Conservation (phyloP, 257 asterid species). For the Phtheirospermum japonicum region DNA sequence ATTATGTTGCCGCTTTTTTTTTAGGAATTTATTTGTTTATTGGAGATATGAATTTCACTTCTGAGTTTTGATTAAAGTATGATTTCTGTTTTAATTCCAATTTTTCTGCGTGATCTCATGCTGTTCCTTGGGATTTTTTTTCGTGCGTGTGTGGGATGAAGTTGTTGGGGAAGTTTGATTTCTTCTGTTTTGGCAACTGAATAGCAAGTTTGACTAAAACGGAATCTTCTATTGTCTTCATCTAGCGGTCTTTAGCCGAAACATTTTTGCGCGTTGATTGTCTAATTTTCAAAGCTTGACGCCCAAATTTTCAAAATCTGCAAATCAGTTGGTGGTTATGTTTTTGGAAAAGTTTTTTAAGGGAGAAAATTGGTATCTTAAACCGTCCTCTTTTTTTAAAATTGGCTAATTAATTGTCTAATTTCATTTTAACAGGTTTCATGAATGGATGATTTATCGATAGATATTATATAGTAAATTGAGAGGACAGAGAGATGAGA, state of each 20-base stretch:
- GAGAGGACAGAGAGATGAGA: slow-evolving; percentile 48
- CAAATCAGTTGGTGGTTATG: not conserved
- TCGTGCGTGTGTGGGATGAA: not conserved
- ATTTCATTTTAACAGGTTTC: slow-evolving; percentile 33
- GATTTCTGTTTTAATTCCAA: slow-evolving; percentile 21
- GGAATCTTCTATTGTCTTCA: slow-evolving; percentile 21
- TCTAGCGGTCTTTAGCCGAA: slow-evolving; percentile 24
- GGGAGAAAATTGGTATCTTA: too few species aligned
- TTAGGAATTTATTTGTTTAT: too few species aligned
- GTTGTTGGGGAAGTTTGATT: not conserved
- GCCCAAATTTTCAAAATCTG: not conserved
- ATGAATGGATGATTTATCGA: slow-evolving; percentile 27
- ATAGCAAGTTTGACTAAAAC: slow-evolving; percentile 26
- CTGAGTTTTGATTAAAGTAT: slow-evolving; percentile 8
- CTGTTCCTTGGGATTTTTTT: not conserved
- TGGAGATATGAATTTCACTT: not conserved
- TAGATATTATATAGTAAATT: slow-evolving; percentile 32
- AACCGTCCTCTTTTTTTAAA: too few species aligned
- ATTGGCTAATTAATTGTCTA: not conserved
- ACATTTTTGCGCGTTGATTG: slow-evolving; percentile 1
- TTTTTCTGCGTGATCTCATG: slow-evolving; percentile 11
- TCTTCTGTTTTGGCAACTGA: slow-evolving; percentile 7
- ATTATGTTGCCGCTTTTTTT: not conserved
- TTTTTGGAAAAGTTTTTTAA: too few species aligned
- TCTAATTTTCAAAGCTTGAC: slow-evolving; percentile 15